A percentile compares a stretch with the other conserved stretches of the same genome.
Evolutionary conservation across 805 yeast species (phyloP).

Genomic region (Lachancea quebecensis): DNA sequence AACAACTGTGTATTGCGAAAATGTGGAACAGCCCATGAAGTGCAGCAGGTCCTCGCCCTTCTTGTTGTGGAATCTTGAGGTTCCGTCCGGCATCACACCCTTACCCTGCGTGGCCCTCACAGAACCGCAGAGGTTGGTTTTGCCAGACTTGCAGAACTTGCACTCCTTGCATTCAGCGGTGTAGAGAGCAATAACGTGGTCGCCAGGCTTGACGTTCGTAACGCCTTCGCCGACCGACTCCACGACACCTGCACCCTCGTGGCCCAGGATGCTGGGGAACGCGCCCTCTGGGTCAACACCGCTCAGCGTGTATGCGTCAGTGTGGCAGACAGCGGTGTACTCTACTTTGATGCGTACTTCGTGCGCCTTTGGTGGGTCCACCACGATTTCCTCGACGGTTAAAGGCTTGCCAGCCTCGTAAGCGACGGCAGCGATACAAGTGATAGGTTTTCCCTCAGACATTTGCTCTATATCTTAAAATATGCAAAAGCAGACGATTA

Average conservation of each 20-base stretch:
- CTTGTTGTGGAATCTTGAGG: conserved; percentile 72
- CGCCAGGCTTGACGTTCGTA: conserved; percentile 83
- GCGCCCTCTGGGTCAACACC: conserved; percentile 97
- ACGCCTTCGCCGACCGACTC: conserved; percentile 95
- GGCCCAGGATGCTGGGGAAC: conserved; percentile 90
- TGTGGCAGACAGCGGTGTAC: conserved; percentile 95
- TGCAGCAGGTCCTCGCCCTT: conserved; percentile 81
- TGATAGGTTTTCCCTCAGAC: conserved; percentile 43
- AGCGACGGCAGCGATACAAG: conserved; percentile 94
- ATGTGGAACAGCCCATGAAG: conserved; percentile 98
- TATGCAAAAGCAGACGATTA: not conserved
- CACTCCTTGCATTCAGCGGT: conserved; percentile 96
- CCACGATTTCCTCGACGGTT: conserved; percentile 79
- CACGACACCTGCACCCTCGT: conserved; percentile 97
- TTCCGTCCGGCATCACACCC: conserved; percentile 98
- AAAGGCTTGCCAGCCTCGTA: conserved; percentile 90
- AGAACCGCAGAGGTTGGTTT: conserved; percentile 93
- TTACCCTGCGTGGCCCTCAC: conserved; percentile 97
- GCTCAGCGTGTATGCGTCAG: conserved; percentile 93
- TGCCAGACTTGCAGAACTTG: conserved; percentile 89
- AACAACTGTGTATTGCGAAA: conserved; percentile 94
- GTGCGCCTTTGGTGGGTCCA: conserved; percentile 91
- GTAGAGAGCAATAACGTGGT: conserved; percentile 86
- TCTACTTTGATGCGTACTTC: conserved; percentile 89
- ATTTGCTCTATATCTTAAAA: not conserved